phyloP scores from a whole-genome alignment of 164 flowering plant species.

The Stephania japonica region DNA sequence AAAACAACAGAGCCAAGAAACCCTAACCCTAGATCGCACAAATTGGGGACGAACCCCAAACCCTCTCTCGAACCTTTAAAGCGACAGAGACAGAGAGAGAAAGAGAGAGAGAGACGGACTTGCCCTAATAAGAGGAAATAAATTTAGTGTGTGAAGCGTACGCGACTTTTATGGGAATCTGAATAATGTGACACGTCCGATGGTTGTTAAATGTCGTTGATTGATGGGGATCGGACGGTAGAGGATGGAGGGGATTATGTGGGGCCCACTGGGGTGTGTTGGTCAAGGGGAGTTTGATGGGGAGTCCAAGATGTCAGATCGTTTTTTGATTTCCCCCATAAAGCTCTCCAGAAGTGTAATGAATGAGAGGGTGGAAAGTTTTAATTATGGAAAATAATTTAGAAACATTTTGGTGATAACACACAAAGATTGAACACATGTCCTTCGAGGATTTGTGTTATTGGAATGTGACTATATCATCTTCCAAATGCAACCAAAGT shows the following conservation, averaged over 20 bases:
- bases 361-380: too few relatives aligned
- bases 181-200: background rate
- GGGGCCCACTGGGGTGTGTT: background rate
- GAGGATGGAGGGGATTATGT: background rate
- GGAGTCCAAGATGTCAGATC: background rate
- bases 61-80: background rate
- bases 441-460: too few relatives aligned
- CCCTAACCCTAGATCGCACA: background rate
- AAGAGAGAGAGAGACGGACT: too few relatives aligned
- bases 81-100: background rate
- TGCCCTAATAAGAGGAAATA: too few relatives aligned
- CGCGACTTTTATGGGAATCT: background rate
- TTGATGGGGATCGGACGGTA: background rate
- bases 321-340: background rate
- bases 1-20: background rate
- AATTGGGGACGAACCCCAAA: background rate
- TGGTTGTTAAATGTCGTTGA: background rate
- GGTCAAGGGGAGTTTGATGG: background rate
- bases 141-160: background rate
- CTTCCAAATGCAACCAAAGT: too few relatives aligned
- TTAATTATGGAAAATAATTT: too few relatives aligned
- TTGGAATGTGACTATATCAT: too few relatives aligned
- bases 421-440: too few relatives aligned
- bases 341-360: background rate
- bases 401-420: too few relatives aligned